These are phyloP conservation scores for Termitomyces sp. DNA, from an alignment of 768 basidiomycete species.

Conservation along the genomic window DNA sequence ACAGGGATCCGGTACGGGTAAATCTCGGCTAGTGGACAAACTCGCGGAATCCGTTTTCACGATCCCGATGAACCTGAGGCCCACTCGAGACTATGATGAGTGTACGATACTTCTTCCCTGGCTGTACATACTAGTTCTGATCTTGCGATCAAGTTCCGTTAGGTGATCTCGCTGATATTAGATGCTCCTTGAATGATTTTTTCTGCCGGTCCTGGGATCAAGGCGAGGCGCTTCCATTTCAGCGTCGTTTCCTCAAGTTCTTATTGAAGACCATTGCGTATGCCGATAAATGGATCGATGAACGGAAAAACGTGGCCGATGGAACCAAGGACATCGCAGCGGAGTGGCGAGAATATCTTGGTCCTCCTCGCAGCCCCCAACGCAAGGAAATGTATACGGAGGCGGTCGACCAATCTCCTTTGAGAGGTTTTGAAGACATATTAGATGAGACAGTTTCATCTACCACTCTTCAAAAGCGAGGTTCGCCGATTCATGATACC, in stretches of 20 bases:
- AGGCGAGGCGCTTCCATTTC: neutral
- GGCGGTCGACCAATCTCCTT: neutral
- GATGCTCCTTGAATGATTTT: neutral
- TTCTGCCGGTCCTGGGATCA: neutral
- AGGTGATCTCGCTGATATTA: neutral
- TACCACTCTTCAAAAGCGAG: neutral
- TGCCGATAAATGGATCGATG: neutral
- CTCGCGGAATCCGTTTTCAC: constrained; percentile 1
- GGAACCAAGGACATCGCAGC: neutral
- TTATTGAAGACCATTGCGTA: neutral
- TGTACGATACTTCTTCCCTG: too few relatives aligned
- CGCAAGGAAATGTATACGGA: neutral
- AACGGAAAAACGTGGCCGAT: neutral
- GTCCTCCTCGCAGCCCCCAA: neutral
- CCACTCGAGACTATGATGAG: neutral
- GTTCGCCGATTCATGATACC: neutral
- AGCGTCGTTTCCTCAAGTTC: neutral
- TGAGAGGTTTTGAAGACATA: neutral
- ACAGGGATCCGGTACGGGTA: constrained; percentile 8
- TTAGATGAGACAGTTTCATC: neutral
- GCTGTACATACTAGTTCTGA: neutral
- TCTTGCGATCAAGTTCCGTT: neutral
- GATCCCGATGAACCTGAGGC: neutral
- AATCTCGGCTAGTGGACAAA: constrained; percentile 9
- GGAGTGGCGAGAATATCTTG: neutral